Evolutionary conservation across 768 basidiomycete genomes (phyloP).

Genomic region (Agaricus subrufescens): DNA sequence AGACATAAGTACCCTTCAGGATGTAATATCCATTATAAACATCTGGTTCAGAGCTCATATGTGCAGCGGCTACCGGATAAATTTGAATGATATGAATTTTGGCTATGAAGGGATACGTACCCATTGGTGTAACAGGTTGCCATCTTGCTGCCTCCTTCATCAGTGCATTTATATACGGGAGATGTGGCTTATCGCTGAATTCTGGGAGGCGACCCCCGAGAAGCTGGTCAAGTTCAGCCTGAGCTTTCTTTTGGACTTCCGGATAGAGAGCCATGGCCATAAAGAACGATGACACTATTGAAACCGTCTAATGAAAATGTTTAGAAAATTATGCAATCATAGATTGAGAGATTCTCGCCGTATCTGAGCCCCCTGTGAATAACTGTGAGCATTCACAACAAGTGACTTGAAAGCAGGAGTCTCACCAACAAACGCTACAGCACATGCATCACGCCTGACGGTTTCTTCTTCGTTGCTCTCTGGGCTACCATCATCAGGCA

Average conservation of each 20-base stretch:
- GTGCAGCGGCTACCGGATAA: neutral
- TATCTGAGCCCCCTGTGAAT: constrained; percentile 9
- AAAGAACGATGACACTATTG: constrained; percentile 13
- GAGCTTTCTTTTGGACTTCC: constrained; percentile 13
- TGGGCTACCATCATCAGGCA: constrained; percentile 7
- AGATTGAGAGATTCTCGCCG: neutral
- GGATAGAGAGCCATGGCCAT: constrained; percentile 16
- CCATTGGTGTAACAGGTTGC: constrained; percentile 24
- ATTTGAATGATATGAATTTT: neutral
- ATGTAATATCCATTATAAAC: neutral
- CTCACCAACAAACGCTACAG: constrained; percentile 6
- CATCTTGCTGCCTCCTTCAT: constrained; percentile 32
- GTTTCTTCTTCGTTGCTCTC: neutral
- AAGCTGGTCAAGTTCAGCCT: constrained; percentile 13
- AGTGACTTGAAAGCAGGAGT: neutral
- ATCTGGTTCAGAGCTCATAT: neutral
- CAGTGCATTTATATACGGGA: constrained; percentile 31
- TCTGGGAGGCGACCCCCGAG: constrained; percentile 25
- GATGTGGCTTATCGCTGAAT: constrained; percentile 14
- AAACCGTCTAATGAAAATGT: constrained; percentile 9
- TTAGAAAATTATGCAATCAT: neutral
- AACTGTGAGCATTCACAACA: neutral
- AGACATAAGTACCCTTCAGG: neutral
- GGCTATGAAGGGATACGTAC: neutral
- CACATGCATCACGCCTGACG: constrained; percentile 1